Evolutionary conservation across 129 eudicot genomes (phyloP).

Genomic region (Helianthus annuus): HanXRQr2.0-SUNRISE NC_035443.2:115288717-115289216

Average conservation of each 20-base stretch:
- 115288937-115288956: background rate
- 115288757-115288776: too few species aligned
- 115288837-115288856: too few species aligned
- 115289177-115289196: background rate
- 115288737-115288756: too few species aligned
- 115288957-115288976: too few species aligned
- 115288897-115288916: background rate
- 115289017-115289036: background rate
- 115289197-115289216: background rate
- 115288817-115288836: too few species aligned
- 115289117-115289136: too few species aligned
- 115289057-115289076: background rate
- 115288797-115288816: too few species aligned
- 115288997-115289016: background rate
- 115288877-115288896: too few species aligned
- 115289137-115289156: background rate
- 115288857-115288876: too few species aligned
- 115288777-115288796: too few species aligned
- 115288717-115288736: too few species aligned
- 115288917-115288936: background rate
- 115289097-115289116: slow-evolving; percentile 1
- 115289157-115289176: background rate
- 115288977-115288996: background rate
- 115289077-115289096: background rate
- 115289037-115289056: background rate